These are phyloP conservation scores for Polytrichum formosum DNA, from an alignment of 225 moss, liverwort and hornwort species.

Conservation along the genomic window DNA sequence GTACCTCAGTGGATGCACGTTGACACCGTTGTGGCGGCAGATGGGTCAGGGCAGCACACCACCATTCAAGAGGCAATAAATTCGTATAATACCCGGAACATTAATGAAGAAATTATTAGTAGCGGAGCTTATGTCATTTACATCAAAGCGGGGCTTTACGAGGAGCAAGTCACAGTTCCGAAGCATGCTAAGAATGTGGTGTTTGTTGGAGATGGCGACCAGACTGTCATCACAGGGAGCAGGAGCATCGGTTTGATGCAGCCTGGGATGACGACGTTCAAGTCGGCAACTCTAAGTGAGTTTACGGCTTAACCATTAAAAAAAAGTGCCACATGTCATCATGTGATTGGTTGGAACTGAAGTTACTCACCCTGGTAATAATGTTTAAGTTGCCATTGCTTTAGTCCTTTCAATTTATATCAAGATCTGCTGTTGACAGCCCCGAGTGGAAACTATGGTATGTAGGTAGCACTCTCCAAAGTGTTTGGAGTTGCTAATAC, in stretches of 20 bases:
- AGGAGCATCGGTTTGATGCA: conserved; percentile 34
- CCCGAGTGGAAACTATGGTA: neutral
- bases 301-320: neutral
- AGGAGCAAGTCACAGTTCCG: conserved; percentile 49
- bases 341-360: too few species aligned
- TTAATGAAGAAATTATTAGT: neutral
- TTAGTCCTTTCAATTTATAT: neutral
- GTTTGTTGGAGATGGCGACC: conserved; percentile 60
- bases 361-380: neutral
- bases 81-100: too few species aligned
- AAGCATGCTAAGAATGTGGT: conserved; percentile 41
- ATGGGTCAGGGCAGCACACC: conserved; percentile 34
- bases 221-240: conserved; percentile 62
- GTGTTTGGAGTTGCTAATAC: neutral
- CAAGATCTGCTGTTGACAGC: too few species aligned
- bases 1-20: too few species aligned
- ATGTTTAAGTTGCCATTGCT: neutral
- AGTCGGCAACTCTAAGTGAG: conserved; percentile 73
- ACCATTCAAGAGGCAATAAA: conserved; percentile 70
- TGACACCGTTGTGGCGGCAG: conserved; percentile 36
- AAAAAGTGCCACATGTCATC: too few species aligned
- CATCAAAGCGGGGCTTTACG: conserved; percentile 47
- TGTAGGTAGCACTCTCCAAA: neutral
- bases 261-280: conserved; percentile 49
- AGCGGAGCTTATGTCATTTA: conserved; percentile 13